Evolutionary conservation across 345 rosid genomes (phyloP).

Genomic region (Salix viminalis): DNA sequence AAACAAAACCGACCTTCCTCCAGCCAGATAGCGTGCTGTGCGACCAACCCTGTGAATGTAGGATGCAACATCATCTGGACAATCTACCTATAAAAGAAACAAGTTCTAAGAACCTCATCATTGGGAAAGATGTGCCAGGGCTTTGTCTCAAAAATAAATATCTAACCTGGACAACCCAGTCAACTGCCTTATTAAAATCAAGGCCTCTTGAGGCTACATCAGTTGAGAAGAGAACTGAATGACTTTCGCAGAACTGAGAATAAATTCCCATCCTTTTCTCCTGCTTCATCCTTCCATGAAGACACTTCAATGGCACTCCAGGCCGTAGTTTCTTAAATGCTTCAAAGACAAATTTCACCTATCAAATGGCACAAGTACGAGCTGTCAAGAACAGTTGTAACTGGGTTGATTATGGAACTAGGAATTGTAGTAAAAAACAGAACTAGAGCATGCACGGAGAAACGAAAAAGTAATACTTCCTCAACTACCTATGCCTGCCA

Average conservation of each 20-base stretch:
- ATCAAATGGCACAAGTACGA: slow-evolving; percentile 1
- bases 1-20: slow-evolving; percentile 80
- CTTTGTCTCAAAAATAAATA: slow-evolving; percentile 8
- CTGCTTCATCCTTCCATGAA: slow-evolving; percentile 97
- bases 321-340: slow-evolving; percentile 93
- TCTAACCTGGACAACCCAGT: slow-evolving; percentile 94
- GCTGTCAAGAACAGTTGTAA: neutral
- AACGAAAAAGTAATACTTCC: no score
- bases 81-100: slow-evolving; percentile 55
- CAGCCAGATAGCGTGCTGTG: slow-evolving; percentile 74
- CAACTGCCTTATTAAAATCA: slow-evolving; percentile 87
- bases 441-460: no score
- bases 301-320: slow-evolving; percentile 87
- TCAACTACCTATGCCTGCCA: neutral
- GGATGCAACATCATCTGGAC: slow-evolving; percentile 89
- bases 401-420: neutral
- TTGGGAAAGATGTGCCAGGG: neutral
- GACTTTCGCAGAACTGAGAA: slow-evolving; percentile 70
- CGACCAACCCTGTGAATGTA: slow-evolving; percentile 98
- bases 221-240: slow-evolving; percentile 82
- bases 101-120: slow-evolving; percentile 9
- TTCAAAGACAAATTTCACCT: slow-evolving; percentile 92
- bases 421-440: neutral
- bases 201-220: slow-evolving; percentile 97
- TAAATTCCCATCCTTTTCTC: slow-evolving; percentile 76